Evolutionary conservation across 2,329 filamentous ascomycete species (phyloP).

Genomic region (Fusarium udum): DNA sequence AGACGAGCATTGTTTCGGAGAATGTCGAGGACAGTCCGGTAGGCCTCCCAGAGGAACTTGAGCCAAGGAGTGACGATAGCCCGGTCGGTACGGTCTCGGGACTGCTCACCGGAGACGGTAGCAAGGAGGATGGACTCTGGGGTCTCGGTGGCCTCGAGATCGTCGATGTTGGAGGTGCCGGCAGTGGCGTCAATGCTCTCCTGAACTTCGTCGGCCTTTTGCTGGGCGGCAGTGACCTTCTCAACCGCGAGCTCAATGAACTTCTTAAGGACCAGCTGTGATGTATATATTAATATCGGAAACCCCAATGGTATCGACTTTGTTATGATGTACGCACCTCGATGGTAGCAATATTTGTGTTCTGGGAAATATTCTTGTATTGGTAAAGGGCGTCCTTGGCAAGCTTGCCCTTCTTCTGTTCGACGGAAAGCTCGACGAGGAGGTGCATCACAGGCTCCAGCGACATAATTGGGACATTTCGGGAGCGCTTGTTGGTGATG

Average conservation of each 20-base stretch:
- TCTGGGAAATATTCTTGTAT: constrained; percentile 99
- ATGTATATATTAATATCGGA: constrained; percentile 32
- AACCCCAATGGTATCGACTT: constrained; percentile 6
- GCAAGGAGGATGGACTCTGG: constrained; percentile 98
- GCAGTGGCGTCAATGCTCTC: constrained; percentile 79
- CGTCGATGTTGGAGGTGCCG: constrained; percentile 79
- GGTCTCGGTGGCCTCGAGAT: constrained; percentile 96
- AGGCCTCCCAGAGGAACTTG: constrained; percentile 99
- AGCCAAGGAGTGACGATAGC: constrained; percentile 99
- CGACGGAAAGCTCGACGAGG: constrained; percentile 95
- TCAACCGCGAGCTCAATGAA: constrained; percentile 97
- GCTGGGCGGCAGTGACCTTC: constrained; percentile 95
- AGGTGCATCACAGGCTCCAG: constrained; percentile 99
- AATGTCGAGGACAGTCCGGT: constrained; percentile 97
- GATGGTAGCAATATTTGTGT: constrained; percentile 97
- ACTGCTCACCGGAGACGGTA: constrained; percentile 97
- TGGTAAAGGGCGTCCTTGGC: constrained; percentile 99
- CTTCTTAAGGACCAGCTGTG: constrained; percentile 87
- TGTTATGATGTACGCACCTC: constrained; percentile 68
- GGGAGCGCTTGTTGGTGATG: constrained; percentile 97
- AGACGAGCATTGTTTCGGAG: constrained; percentile 98
- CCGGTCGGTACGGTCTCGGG: constrained; percentile 94
- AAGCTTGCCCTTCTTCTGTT: constrained; percentile 96
- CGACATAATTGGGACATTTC: constrained; percentile 95
- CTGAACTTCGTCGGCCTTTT: constrained; percentile 95